Base-by-base conservation (phyloP, 768 basidiomycete genomes). In the Boletus speciosus region DNA sequence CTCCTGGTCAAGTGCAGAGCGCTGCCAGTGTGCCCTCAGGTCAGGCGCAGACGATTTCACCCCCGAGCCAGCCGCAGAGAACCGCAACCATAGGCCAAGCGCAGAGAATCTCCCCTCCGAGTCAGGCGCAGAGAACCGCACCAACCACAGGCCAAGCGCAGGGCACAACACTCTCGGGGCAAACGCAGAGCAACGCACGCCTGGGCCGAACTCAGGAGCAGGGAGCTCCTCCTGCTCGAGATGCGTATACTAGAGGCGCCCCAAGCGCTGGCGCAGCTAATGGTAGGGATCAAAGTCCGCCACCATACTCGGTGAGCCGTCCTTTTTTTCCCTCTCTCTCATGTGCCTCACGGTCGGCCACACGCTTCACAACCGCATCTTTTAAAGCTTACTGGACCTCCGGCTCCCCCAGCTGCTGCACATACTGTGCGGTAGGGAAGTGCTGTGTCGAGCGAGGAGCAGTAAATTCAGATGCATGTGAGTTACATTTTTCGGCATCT, bases 271-370 rank as follows among this genome's bases (percentile, higher is more conserved):
- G 43, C 8, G 21, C 21, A 5, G 1, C n/a, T n/a, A 48, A 46
- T 10, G 46, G 19, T 16, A n/a, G 23, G 37, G 48, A 54, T 8
- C 51, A 23, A 21, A 65, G 55, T 51, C 66, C 65, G 27, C 65
- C 65, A 2, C 65, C 66, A 1, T 66, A 66, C 40, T 62, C 69
- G n/a, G 67, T 69, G 46, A 63, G 67, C 32, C 21, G 1, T 40
- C 21, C 11, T 19, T 32, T 36, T 27, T 10, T n/a, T 34, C 19
- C 0, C 6, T 34, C 2, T 9, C 5, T 47, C 29, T 39, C 27
- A 21, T 19, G 19, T 23, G 11, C 6, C n/a, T 35, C 35, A 16
- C 15, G 23, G 9, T 3, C 25, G 14, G 8, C 32, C 36, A 32
- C 45, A 42, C 36, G n/a, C 25, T 38, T 29, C 12, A 9, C 5